Base-by-base conservation (phyloP, 345 rosid genomes). In the Camelina laxa region DNA sequence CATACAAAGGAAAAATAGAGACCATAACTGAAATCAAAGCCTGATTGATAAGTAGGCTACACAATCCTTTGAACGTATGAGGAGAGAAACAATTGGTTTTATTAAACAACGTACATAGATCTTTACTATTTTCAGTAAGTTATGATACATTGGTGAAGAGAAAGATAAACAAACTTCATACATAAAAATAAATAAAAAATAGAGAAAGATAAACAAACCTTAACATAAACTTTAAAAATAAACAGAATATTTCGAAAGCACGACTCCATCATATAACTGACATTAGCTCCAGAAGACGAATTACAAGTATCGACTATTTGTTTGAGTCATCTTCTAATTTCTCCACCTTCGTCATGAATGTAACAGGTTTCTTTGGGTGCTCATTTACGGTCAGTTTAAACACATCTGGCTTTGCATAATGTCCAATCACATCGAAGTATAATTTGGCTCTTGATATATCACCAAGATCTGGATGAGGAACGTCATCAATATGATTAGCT, bases 371-470 rank as follows among this genome's bases (percentile, higher is more conserved):
- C 62, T 81, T 72, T 5, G 89, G 92, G 59, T 86, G 79, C 79
- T 91, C 96, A 70, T 72, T 87, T 63, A 89, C 96, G 0, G 81
- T 84, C 79, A 93, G 86, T 76, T 85, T 88, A 22, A 93, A 85
- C 66, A 93, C 84, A 67, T 93, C 98, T 7, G 97, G 94, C 76
- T 85, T 91, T 17, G 97, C 77, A 75, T 89, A 91, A 75, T 88
- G 98, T 57, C 98, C 96, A 1, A 87, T 95, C 82, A 86, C 96
- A 75, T 91, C 97, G 13, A 91, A 91, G 78, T 81, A 90, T 16
- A 94, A 90, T 74, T 94, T 94, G 30, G 95, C 97, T 24, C 92
- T 72, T 3, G 89, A 85, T 70, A 94, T 80, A 60, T 94, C 98
- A 76, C 93, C 93, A 48, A 94, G 87, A 85, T 90, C 98, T 91